Conservation (phyloP, 768 basidiomycete genomes). For the Lactarius hatsudake region DNA sequence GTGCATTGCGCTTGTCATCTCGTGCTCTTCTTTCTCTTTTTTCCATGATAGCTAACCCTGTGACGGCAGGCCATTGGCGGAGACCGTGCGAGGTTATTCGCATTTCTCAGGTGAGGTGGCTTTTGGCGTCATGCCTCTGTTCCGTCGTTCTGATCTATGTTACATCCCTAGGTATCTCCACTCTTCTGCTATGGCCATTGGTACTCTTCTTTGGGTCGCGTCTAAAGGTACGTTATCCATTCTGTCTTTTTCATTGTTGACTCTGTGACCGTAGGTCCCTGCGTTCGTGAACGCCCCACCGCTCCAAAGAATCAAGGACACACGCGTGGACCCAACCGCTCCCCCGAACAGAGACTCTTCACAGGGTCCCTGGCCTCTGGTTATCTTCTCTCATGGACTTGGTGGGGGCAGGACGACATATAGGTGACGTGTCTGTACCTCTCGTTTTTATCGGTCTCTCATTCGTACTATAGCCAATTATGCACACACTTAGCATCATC, state of each 20-base stretch:
- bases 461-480: slow-evolving; percentile 48
- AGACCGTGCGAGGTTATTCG: slow-evolving; percentile 21
- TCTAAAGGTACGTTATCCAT: slow-evolving; percentile 11
- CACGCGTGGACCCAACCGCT: background rate
- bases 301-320: slow-evolving; percentile 1
- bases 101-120: slow-evolving; percentile 14
- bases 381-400: slow-evolving; percentile 84
- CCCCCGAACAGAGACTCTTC: background rate
- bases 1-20: background rate
- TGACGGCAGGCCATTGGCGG: slow-evolving; percentile 13
- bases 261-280: slow-evolving; percentile 7
- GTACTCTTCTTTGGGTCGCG: slow-evolving; percentile 17
- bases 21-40: background rate
- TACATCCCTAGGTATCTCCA: slow-evolving; percentile 4
- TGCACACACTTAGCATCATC: slow-evolving; percentile 71
- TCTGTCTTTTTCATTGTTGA: background rate
- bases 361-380: slow-evolving; percentile 62
- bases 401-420: slow-evolving; percentile 72
- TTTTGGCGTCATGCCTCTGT: background rate
- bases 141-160: background rate
- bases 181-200: slow-evolving; percentile 20
- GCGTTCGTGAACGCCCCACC: slow-evolving; percentile 20
- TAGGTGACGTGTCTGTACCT: slow-evolving; percentile 39
- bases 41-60: background rate
- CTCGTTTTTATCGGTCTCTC: background rate